Evolutionary conservation across 495 filamentous ascomycete genomes (phyloP).

Genomic region (Hypomontagnella submonticulosa): DNA sequence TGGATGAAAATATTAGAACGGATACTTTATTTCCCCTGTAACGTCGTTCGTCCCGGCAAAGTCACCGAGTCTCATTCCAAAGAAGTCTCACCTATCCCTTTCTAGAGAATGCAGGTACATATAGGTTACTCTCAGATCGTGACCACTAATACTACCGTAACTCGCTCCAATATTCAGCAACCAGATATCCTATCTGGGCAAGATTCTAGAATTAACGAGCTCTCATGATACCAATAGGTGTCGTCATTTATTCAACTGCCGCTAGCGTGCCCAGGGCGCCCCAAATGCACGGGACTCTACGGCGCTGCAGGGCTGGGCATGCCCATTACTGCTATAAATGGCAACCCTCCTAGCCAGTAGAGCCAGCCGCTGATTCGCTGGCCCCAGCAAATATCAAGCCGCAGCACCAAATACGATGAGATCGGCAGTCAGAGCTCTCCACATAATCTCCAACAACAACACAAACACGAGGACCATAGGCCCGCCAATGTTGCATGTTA

Average conservation of each 20-base stretch:
- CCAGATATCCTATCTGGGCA: constrained; percentile 17
- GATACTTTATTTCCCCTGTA: not conserved
- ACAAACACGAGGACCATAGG: constrained; percentile 36
- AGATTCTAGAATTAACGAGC: constrained; percentile 33
- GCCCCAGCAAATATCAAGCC: constrained; percentile 33
- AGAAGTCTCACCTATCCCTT: not conserved
- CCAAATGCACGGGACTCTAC: constrained; percentile 25
- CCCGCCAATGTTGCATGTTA: constrained; percentile 36
- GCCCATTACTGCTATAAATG: constrained; percentile 37
- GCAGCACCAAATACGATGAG: constrained; percentile 43
- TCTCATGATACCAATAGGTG: not conserved
- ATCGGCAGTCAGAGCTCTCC: constrained; percentile 42
- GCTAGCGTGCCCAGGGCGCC: constrained; percentile 27
- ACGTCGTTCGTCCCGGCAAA: not conserved
- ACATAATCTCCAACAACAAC: constrained; percentile 28
- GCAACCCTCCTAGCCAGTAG: constrained; percentile 19
- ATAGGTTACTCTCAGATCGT: not conserved
- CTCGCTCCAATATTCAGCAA: not conserved
- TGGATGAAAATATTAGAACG: constrained; percentile 2
- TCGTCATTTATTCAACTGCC: constrained; percentile 32
- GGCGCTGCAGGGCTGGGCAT: constrained; percentile 20
- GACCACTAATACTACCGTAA: not conserved
- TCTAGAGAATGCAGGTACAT: not conserved
- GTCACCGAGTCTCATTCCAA: not conserved
- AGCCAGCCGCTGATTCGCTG: constrained; percentile 28